Percentiles rank a stretch among this genome's conserved stretches.
Evolutionary conservation across 805 yeast species (phyloP).

Genomic region (Saccharomycopsis sp.): DNA sequence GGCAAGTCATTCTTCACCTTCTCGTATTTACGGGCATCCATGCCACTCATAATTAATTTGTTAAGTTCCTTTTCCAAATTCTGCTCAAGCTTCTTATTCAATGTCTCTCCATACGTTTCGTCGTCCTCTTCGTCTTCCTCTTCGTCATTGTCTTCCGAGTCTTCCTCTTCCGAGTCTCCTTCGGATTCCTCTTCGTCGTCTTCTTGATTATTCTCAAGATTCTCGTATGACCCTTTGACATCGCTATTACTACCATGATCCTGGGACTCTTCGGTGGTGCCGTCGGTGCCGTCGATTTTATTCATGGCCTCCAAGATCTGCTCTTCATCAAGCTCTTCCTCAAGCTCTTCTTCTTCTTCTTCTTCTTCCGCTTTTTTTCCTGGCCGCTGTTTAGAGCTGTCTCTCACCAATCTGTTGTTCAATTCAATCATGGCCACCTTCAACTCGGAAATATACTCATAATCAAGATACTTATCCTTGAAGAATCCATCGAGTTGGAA

Average conservation of each 20-base stretch:
- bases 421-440: slow-evolving; percentile 40
- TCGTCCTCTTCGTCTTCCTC: slow-evolving; percentile 27
- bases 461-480: slow-evolving; percentile 28
- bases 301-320: slow-evolving; percentile 20
- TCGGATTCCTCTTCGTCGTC: slow-evolving; percentile 15
- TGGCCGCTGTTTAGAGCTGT: slow-evolving; percentile 13
- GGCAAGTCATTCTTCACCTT: slow-evolving; percentile 14
- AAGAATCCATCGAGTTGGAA: slow-evolving; percentile 45
- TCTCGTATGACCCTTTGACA: neutral
- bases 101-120: slow-evolving; percentile 24
- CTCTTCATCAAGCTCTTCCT: slow-evolving; percentile 9
- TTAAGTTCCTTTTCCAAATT: slow-evolving; percentile 54
- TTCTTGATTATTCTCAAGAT: slow-evolving; percentile 10
- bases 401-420: slow-evolving; percentile 25
- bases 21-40: slow-evolving; percentile 33
- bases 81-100: slow-evolving; percentile 36
- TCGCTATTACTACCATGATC: slow-evolving; percentile 3
- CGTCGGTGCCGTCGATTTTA: slow-evolving; percentile 9
- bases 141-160: slow-evolving; percentile 21
- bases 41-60: slow-evolving; percentile 44
- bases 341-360: slow-evolving; percentile 14
- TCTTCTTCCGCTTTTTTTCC: slow-evolving; percentile 20
- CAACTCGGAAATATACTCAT: slow-evolving; percentile 32
- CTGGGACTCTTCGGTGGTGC: slow-evolving; percentile 6
- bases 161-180: slow-evolving; percentile 5